Conservation (phyloP, 2,329 filamentous ascomycete genomes). For the Calonectria hawksworthii region DNA sequence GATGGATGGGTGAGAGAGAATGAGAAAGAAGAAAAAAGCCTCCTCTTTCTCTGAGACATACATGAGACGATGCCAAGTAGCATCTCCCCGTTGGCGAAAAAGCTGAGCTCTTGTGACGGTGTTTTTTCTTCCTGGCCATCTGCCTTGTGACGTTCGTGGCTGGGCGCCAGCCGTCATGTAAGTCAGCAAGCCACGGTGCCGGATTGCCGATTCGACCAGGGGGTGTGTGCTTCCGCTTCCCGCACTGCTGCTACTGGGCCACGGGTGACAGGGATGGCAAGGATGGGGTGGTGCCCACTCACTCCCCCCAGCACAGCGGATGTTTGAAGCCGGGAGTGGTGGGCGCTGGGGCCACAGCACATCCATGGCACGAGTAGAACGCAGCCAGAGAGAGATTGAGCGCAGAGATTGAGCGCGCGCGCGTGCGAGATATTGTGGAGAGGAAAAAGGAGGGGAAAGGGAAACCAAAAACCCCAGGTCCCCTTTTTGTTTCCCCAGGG, state of each 20-base stretch:
- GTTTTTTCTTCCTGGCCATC: neutral
- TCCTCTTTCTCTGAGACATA: neutral
- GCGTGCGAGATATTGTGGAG: neutral
- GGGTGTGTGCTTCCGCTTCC: neutral
- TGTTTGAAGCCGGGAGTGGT: slow-evolving; percentile 34
- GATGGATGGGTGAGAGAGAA: neutral
- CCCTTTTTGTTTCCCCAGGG: neutral
- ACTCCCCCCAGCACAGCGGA: slow-evolving; percentile 28
- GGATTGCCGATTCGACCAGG: slow-evolving; percentile 38
- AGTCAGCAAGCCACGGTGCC: slow-evolving; percentile 34
- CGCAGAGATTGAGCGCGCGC: neutral
- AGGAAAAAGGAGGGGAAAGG: neutral
- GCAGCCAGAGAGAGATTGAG: neutral
- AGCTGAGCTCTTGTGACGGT: neutral
- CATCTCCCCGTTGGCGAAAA: neutral
- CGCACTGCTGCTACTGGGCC: slow-evolving; percentile 29
- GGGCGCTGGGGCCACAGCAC: slow-evolving; percentile 8
- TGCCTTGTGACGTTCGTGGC: neutral
- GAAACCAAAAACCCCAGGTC: neutral
- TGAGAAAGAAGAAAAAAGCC: neutral
- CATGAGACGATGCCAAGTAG: neutral
- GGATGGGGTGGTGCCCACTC: no score
- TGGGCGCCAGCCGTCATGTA: slow-evolving; percentile 27
- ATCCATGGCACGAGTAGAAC: neutral
- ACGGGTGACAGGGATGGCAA: slow-evolving; percentile 23